Conservation (phyloP, 495 filamentous ascomycete genomes). For the Trichoderma orchidacearum region DNA sequence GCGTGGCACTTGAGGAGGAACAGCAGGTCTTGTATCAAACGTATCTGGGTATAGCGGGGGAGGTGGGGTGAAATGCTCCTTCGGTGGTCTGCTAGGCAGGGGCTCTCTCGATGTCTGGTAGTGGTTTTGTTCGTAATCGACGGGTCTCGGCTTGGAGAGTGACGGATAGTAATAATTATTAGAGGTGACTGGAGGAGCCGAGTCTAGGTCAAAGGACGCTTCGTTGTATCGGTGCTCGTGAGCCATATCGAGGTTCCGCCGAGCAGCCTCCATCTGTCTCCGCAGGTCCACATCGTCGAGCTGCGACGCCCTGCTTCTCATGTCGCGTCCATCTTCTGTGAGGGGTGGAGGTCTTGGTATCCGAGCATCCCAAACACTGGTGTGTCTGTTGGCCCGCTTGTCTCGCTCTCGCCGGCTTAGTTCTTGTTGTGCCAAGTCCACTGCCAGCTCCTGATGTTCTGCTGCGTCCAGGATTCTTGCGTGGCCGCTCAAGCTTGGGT, state of each 20-base stretch:
- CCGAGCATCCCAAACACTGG: conserved; percentile 2
- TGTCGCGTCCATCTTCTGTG: neutral
- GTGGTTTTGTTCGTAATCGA: conserved; percentile 22
- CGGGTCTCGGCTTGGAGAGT: conserved; percentile 26
- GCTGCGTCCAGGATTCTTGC: conserved; percentile 45
- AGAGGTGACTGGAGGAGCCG: neutral
- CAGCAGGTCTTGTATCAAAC: neutral
- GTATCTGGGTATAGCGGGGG: neutral
- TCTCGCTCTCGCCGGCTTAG: conserved; percentile 53
- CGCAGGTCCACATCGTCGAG: conserved; percentile 33
- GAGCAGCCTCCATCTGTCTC: conserved; percentile 32
- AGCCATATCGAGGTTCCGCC: conserved; percentile 24
- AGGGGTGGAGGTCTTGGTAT: neutral
- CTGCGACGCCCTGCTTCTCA: neutral
- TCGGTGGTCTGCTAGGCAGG: conserved; percentile 32
- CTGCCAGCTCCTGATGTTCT: conserved; percentile 62
- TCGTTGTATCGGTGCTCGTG: conserved; percentile 1
- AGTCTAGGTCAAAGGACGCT: neutral
- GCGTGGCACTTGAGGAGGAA: neutral
- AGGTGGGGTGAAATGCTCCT: conserved; percentile 13
- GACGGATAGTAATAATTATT: conserved; percentile 34
- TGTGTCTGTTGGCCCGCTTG: conserved; percentile 10
- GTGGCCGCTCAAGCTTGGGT: conserved; percentile 30
- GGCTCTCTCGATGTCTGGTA: conserved; percentile 4
- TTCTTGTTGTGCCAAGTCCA: conserved; percentile 62